phyloP scores from a whole-genome alignment of 1,284 basidiomycete species.

The Naganishia liquefaciens region DNA sequence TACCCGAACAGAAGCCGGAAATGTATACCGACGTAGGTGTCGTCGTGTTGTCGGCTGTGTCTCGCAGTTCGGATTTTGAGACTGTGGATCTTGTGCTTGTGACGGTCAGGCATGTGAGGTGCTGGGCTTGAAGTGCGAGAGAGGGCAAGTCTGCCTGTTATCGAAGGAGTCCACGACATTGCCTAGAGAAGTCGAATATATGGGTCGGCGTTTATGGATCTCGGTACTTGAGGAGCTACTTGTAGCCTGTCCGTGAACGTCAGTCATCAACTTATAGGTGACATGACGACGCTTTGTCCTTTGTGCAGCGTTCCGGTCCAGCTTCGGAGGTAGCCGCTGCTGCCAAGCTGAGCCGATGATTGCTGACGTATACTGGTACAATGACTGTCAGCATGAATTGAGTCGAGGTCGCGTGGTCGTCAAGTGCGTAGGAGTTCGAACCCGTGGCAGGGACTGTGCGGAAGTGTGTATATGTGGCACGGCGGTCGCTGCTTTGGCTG shows the following conservation, averaged over 20 bases:
- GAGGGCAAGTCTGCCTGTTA: not conserved
- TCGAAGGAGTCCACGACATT: not conserved
- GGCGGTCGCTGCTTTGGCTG: too few relatives aligned
- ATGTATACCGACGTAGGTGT: constrained; percentile 24
- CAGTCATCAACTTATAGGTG: too few relatives aligned
- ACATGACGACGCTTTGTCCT: not conserved
- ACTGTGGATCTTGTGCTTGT: constrained; percentile 18
- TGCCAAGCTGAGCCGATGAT: too few relatives aligned
- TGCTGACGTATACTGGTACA: too few relatives aligned
- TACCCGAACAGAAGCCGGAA: constrained; percentile 13
- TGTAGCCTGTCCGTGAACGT: not conserved
- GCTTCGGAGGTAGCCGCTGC: too few relatives aligned
- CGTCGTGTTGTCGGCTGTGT: constrained; percentile 19
- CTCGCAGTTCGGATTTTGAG: constrained; percentile 12
- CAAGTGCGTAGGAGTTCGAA: too few relatives aligned
- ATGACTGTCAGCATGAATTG: too few relatives aligned
- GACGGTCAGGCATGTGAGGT: constrained; percentile 3
- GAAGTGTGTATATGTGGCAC: too few relatives aligned
- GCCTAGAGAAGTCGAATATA: not conserved
- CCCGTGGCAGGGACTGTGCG: too few relatives aligned
- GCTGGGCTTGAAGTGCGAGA: not conserved
- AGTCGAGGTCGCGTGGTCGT: too few relatives aligned
- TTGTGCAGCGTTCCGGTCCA: not conserved
- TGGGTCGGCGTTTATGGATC: not conserved
- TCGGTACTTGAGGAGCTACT: not conserved